These are phyloP conservation scores for Codiaeum variegatum DNA, from an alignment of 441 rosid genomes.

Conservation along the genomic window DNA sequence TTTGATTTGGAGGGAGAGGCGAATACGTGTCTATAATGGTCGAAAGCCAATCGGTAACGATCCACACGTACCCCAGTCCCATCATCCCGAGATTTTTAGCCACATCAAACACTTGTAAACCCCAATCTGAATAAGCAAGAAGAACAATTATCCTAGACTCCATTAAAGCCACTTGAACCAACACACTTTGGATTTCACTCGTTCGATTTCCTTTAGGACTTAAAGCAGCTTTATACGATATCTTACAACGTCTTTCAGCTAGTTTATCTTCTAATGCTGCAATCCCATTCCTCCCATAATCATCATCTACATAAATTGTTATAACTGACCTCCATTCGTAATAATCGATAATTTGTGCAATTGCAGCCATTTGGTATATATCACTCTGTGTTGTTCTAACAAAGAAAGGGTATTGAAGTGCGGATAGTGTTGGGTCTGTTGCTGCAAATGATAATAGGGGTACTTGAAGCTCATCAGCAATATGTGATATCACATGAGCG, in stretches of 20 bases:
- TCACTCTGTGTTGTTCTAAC: constrained; percentile 71
- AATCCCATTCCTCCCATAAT: constrained; percentile 74
- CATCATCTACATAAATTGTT: constrained; percentile 74
- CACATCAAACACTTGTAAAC: constrained; percentile 46
- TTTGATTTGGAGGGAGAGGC: constrained; percentile 39
- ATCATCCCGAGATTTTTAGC: constrained; percentile 74
- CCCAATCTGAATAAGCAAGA: constrained; percentile 44
- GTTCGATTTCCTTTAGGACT: constrained; percentile 36
- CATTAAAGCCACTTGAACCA: constrained; percentile 61
- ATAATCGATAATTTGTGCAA: constrained; percentile 55
- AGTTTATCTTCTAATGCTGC: constrained; percentile 67
- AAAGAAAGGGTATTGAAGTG: constrained; percentile 74
- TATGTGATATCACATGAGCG: constrained; percentile 60
- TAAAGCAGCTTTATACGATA: constrained; percentile 67
- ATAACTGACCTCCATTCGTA: constrained; percentile 81
- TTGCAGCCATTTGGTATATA: constrained; percentile 74
- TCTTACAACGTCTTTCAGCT: constrained; percentile 55
- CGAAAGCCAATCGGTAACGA: constrained; percentile 77
- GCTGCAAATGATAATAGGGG: constrained; percentile 80
- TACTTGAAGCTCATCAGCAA: constrained; percentile 58
- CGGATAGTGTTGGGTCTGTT: constrained; percentile 70
- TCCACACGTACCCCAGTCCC: constrained; percentile 72
- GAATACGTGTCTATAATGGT: constrained; percentile 53
- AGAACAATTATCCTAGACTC: constrained; percentile 75
- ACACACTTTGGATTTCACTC: constrained; percentile 53